A percentile compares a stretch with the other conserved stretches of the same genome.
Conservation (phyloP, 2,329 filamentous ascomycete species). For the Fusarium subglutinans region DNA sequence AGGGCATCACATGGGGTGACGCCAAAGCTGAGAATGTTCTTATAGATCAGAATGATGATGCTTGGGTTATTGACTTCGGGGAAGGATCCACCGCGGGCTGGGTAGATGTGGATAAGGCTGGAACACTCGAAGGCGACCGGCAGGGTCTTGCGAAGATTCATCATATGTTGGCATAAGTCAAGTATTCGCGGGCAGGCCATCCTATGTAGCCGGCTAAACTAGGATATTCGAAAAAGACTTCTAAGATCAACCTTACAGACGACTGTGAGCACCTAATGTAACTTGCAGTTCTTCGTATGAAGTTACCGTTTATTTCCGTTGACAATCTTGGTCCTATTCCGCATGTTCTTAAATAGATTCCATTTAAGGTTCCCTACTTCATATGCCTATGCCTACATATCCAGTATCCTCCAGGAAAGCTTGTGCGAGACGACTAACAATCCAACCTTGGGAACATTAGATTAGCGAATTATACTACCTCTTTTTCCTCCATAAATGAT, state of each 20-base stretch:
- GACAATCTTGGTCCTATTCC: accelerated
- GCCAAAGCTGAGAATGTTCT: neutral
- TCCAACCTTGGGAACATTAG: neutral
- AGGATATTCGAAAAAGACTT: neutral
- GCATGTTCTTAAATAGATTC: neutral
- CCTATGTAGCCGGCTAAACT: accelerated
- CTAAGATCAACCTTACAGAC: neutral
- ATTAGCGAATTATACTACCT: neutral
- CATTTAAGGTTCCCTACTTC: no score
- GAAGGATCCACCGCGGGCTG: neutral
- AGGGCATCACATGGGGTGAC: neutral
- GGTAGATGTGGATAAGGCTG: neutral
- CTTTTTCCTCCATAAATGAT: neutral
- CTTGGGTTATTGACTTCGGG: constrained; percentile 1
- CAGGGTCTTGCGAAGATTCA: neutral
- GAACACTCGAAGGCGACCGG: neutral
- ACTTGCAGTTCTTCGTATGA: accelerated
- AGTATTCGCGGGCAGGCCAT: accelerated
- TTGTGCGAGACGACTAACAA: neutral
- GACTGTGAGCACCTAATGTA: neutral
- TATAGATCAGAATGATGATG: neutral
- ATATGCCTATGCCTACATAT: neutral
- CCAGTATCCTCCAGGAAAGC: neutral
- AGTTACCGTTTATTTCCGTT: neutral
- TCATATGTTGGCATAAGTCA: neutral